These are phyloP conservation scores for Xylaria sp. DNA, from an alignment of 2,329 filamentous ascomycete genomes.

Conservation along the genomic window DNA sequence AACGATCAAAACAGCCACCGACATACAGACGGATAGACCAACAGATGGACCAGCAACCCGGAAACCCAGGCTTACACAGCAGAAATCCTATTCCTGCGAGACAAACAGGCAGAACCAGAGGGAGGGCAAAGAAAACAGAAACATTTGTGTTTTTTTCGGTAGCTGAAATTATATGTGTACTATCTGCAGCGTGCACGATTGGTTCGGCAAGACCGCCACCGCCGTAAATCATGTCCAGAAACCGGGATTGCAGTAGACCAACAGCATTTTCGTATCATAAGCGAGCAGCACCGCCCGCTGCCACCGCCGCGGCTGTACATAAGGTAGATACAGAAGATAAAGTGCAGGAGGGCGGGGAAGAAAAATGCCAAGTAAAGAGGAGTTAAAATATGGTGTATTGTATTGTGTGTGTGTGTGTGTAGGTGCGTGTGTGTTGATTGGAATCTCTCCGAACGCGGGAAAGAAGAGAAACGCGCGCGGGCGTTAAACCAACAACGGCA, in stretches of 20 bases:
- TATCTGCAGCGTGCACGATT: constrained; percentile 19
- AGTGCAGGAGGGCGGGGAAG: background rate
- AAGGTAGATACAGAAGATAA: background rate
- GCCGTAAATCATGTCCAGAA: constrained; percentile 13
- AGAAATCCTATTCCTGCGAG: constrained; percentile 12
- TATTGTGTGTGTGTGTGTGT: background rate
- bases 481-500: background rate
- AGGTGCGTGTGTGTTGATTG: background rate
- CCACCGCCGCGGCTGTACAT: constrained; percentile 11
- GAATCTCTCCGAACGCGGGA: constrained; percentile 6
- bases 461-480: background rate
- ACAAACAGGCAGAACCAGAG: background rate
- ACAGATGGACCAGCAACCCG: background rate
- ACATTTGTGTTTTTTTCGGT: background rate
- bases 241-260: constrained; percentile 18
- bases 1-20: too few relatives aligned
- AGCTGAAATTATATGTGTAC: background rate
- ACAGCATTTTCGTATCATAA: constrained; percentile 12
- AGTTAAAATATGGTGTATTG: background rate
- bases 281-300: background rate
- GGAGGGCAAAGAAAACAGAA: background rate
- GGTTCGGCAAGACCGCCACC: constrained; percentile 33
- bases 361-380: constrained; percentile 1
- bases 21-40: background rate
- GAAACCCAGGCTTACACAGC: background rate